Evolutionary conservation across 2,329 filamentous ascomycete genomes (phyloP), one percentile per base, ranked within the genome.

Genomic region (Diaporthe amygdali): DNA sequence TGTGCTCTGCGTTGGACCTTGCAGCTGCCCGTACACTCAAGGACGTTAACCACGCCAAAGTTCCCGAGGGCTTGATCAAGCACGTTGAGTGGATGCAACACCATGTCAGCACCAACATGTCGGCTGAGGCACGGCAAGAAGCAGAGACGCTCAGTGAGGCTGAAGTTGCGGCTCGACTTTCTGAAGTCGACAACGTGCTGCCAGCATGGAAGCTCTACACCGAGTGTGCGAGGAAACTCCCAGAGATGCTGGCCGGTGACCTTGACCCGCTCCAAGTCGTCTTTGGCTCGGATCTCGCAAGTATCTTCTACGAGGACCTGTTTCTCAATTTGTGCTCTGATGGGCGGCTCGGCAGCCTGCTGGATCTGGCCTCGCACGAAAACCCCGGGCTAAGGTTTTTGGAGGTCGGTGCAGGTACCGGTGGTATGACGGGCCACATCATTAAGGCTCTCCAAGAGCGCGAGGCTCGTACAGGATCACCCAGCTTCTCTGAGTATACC

Each of bases 181-280:
- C 72, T 8, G 71, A 78, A 27, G 72, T 81, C 17, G 79, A 79
- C 47, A 70, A 56, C 5, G 55, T 75, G 14, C 75, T 76, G 20
- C 79, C 80, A 10, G 67, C 76, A 5, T 82, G 79, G 79, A 77
- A 76, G 70, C 63, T 82, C 12, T 78, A 77, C 68, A 76, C 79
- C 2, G 69, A 71, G 1, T 75, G 79, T 27, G 79, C 75, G 10
- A 77, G 79, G n/a, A 75, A 77, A 20, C 74, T 83, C 8, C 71
- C 72, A 2, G 73, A 68, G 8, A 81, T 84, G 25, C 72, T 83
- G 5, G 54, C 73, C 3, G 79, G 79, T 2, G 76, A 79, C 41
- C 72, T 78, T 8, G 79, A 83, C 63, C 80, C 82, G 0, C 74
- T 83, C 0, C 74, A 81, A 34, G 73, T 84, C 15, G 77, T 83